Base-by-base conservation (phyloP, 805 yeast species). In the Saccharomyces cerevisiae region DNA sequence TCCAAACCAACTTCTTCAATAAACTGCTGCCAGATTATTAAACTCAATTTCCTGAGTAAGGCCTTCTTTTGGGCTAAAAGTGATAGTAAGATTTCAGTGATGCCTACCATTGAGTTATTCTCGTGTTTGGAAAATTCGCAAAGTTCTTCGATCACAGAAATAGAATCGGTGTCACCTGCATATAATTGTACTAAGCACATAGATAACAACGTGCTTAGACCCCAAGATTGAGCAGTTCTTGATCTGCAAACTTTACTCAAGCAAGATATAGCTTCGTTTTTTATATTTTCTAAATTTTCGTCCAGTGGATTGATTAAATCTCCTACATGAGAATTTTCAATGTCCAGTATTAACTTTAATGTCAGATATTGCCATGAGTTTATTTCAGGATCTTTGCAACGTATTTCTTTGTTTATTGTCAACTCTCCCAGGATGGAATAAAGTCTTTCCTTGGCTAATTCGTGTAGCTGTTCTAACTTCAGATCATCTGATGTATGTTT, bases 161-260 rank as follows among this genome's bases (percentile, higher is more conserved):
- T 80, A 0, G 96, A 84, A 56, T 92, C 97, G 5, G 83, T 67
- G 51, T 79, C 89, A 26, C 91, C 95, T 53, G 83, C 73, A 64
- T 84, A 90, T 32, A 91, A 75, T 67, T 89, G 96, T 13, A 92
- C 65, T 24, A 90, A 69, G 3, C 85, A 84, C 79, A 87, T 81
- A 0, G 96, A 85, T 54, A 87, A 80, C 48, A 92, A 73, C 41
- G 88, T 72, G 68, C 89, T 95, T 63, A 92, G 85, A 47, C 89
- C 85, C 55, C 73, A 72, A 57, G 84, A 66, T 59, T 81, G 79
- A 0, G 69, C 56, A 46, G 59, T 62, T 27, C 57, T 71, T 43
- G 54, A 26, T 49, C 63, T 68, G 8, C 57, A 65, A 24, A 82
- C 75, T 51, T 73, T 70, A 21, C 72, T 71, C 49, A 89, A 71